These are phyloP conservation scores for Fusarium sarcochroum DNA, from an alignment of 2,329 filamentous ascomycete species.

Conservation along the genomic window DNA sequence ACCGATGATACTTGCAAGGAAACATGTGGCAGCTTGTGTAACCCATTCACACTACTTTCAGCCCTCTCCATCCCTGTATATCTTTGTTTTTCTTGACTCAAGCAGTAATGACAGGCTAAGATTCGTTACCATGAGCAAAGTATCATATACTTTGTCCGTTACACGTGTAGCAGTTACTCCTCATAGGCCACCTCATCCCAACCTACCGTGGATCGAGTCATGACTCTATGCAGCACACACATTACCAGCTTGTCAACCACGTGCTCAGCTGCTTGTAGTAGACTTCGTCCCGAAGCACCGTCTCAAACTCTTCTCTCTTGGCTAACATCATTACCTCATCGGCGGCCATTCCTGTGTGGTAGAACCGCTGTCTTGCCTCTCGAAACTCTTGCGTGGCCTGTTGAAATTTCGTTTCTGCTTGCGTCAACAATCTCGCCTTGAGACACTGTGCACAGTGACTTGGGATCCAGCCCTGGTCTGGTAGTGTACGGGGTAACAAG, in stretches of 20 bases:
- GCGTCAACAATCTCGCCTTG: constrained; percentile 12
- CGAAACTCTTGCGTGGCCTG: constrained; percentile 25
- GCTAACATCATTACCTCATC: constrained; percentile 33
- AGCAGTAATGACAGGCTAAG: constrained; percentile 13
- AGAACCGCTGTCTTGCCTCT: constrained; percentile 31
- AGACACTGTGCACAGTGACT: constrained; percentile 39
- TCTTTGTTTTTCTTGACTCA: constrained; percentile 33
- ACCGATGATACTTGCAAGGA: constrained; percentile 4
- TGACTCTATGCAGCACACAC: constrained; percentile 11
- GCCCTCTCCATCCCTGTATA: constrained; percentile 20
- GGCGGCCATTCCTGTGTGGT: constrained; percentile 21
- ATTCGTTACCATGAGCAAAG: constrained; percentile 11
- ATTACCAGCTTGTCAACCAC: constrained; percentile 47
- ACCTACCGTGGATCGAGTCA: constrained; percentile 18
- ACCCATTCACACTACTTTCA: constrained; percentile 21
- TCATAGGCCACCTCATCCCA: constrained; percentile 18
- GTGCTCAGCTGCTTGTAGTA: constrained; percentile 41
- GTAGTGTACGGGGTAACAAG: constrained; percentile 52
- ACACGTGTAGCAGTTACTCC: constrained; percentile 1
- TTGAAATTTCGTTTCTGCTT: constrained; percentile 30
- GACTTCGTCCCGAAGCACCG: constrained; percentile 39
- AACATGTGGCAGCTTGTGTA: constrained; percentile 26
- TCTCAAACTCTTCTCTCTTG: constrained; percentile 41
- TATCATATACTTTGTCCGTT: constrained; percentile 33
- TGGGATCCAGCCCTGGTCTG: constrained; percentile 51